A percentile compares a stretch with the other conserved stretches of the same genome.
Evolutionary conservation across 768 basidiomycete species (phyloP).

Genomic region (Leccinum disarticulatum): DNA sequence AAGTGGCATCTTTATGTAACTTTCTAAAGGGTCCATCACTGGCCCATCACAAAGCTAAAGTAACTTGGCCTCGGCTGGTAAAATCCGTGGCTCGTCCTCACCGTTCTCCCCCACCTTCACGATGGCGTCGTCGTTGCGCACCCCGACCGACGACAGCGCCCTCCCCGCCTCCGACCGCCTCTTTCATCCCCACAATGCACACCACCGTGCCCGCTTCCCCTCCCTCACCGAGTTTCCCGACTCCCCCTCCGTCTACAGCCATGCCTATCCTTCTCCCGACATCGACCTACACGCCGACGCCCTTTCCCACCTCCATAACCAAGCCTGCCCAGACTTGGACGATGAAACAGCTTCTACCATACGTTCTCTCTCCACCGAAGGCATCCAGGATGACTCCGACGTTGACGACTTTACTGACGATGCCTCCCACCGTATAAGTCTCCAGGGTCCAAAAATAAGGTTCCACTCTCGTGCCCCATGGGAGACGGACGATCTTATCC

Average conservation of each 20-base stretch:
- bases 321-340: constrained; percentile 56
- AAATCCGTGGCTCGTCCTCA: constrained; percentile 5
- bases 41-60: background rate
- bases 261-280: constrained; percentile 55
- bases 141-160: constrained; percentile 28
- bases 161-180: constrained; percentile 48
- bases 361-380: constrained; percentile 30
- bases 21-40: background rate
- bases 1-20: constrained; percentile 26
- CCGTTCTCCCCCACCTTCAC: constrained; percentile 6
- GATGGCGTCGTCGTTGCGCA: constrained; percentile 44
- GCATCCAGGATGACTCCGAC: constrained; percentile 36
- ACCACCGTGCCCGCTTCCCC: constrained; percentile 44
- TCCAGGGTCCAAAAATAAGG: constrained; percentile 81
- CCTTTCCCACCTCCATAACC: constrained; percentile 41
- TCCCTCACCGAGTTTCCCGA: constrained; percentile 60
- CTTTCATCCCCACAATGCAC: constrained; percentile 37
- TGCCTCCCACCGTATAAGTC: constrained; percentile 55
- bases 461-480: constrained; percentile 82
- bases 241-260: constrained; percentile 70
- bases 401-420: constrained; percentile 43
- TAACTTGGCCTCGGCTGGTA: background rate
- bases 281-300: constrained; percentile 30
- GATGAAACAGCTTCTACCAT: constrained; percentile 42
- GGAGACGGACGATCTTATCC: constrained; percentile 58